Base-by-base conservation (phyloP, 2,329 filamentous ascomycete genomes). In the Pseudogymnoascus sp. region DNA sequence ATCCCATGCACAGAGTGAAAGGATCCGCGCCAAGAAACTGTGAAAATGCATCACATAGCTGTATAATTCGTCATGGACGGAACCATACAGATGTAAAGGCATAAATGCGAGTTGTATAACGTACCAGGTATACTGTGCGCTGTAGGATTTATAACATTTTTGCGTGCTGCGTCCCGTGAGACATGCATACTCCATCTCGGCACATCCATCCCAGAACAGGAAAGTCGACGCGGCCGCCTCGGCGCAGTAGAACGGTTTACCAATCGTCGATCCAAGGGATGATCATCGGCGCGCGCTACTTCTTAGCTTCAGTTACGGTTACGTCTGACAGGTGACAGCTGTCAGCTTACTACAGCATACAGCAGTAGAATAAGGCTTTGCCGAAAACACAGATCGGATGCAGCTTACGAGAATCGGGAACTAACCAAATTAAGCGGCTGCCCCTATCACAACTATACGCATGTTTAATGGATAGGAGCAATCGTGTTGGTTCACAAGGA, bases 201-300 rank as follows among this genome's bases (percentile, higher is more conserved):
- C 45, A 16, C 28, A 31, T 31, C 28, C n/a, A 9, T 33, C 28
- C 25, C 49, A 21, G n/a, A 55, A 55, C 25, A 55, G 49, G 49
- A 55, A 55, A 55, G n/a, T 55, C 49, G 49, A 33, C 12, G 49
- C 49, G 49, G 49, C 49, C 49, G 28, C 49, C 49, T 55, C 9
- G n/a, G 49, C 49, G 28, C 25, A 55, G 49, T 33, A 33, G 49
- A 18, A 33, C n/a, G 5, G 12, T 33, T 55, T 33, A 55, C 49
- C 28, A 33, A 55, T 55, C 25, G 25, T 16, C 49, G 49, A 55
- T 33, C 49, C n/a, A 33, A 33, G 16, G 9, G 49, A 33, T n/a
- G 8, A 55, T 8, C 28, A 16, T 8, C 5, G 9, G n/a, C 9
- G 16, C 12, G 45, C 49, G 28, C 28, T 55, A 52, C 28, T 1